Evolutionary conservation across 495 filamentous ascomycete species (phyloP).

Genomic region (Barbatosphaeria neglecta): DNA sequence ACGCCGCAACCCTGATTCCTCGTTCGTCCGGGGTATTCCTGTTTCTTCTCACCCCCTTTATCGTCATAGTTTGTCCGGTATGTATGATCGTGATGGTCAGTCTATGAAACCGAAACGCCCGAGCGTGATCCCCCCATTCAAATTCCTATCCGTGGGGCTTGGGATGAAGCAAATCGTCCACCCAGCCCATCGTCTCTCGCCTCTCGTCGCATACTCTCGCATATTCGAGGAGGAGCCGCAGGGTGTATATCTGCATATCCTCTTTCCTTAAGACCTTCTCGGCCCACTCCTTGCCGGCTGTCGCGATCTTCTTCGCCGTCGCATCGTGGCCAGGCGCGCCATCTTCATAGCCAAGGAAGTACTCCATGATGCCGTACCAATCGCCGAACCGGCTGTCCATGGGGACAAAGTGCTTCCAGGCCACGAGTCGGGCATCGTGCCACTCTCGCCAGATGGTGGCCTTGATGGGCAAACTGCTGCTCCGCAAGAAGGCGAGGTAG

Average conservation of each 20-base stretch:
- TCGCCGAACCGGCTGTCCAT: conserved; percentile 76
- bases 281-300: conserved; percentile 54
- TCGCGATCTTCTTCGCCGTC: conserved; percentile 50
- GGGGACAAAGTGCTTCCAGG: conserved; percentile 71
- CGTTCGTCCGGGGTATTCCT: too few relatives aligned
- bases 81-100: too few relatives aligned
- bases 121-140: too few relatives aligned
- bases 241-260: conserved; percentile 62
- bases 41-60: too few relatives aligned
- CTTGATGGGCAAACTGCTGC: conserved; percentile 55
- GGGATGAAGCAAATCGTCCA: conserved; percentile 28
- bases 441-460: conserved; percentile 65
- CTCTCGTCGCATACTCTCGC: conserved; percentile 54
- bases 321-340: conserved; percentile 39
- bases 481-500: conserved; percentile 56
- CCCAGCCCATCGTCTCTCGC: conserved; percentile 55
- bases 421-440: conserved; percentile 58
- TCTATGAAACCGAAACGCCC: too few relatives aligned
- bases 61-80: too few relatives aligned
- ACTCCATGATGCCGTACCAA: conserved; percentile 66
- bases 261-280: conserved; percentile 54
- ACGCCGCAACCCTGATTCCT: too few relatives aligned
- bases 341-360: conserved; percentile 53
- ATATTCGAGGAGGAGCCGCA: conserved; percentile 60
- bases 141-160: too few relatives aligned